phyloP scores from a whole-genome alignment of 2,329 filamentous ascomycete genomes.

The Keithomyces neogunnii region DNA sequence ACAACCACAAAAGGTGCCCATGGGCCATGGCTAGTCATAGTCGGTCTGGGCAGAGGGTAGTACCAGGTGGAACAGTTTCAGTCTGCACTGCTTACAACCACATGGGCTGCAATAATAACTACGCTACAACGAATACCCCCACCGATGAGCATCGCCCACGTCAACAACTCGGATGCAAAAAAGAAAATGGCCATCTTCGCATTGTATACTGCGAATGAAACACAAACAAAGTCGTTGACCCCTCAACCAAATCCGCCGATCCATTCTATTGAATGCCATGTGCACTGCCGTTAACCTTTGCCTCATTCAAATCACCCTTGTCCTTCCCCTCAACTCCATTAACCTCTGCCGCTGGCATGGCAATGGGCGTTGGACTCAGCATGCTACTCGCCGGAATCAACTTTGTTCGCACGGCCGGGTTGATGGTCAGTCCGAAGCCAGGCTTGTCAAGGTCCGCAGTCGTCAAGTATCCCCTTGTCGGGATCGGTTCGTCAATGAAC shows the following conservation, averaged over 20 bases:
- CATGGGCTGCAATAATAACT: no score
- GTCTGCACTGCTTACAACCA: no score
- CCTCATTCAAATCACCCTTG: not conserved
- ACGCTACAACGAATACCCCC: no score
- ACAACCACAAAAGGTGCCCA: no score
- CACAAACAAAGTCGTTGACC: not conserved
- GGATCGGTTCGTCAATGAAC: conserved; percentile 86
- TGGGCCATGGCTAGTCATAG: no score
- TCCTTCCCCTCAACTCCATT: not conserved
- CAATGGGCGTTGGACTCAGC: conserved; percentile 55
- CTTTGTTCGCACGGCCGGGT: conserved; percentile 61
- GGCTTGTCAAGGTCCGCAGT: conserved; percentile 76
- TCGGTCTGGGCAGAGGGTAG: no score
- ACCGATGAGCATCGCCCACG: no score
- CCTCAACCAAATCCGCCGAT: not conserved
- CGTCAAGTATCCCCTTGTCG: conserved; percentile 71
- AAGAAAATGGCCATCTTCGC: no score
- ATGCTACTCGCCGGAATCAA: conserved; percentile 69
- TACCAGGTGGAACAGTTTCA: no score
- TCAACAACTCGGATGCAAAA: no score
- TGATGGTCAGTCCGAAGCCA: conserved; percentile 82
- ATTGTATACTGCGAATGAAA: no score
- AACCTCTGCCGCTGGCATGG: conserved; percentile 24
- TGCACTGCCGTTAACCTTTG: not conserved
- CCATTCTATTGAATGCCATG: not conserved